These are phyloP conservation scores for Phoma sp. DNA, from an alignment of 2,329 filamentous ascomycete genomes.

Conservation along the genomic window DNA sequence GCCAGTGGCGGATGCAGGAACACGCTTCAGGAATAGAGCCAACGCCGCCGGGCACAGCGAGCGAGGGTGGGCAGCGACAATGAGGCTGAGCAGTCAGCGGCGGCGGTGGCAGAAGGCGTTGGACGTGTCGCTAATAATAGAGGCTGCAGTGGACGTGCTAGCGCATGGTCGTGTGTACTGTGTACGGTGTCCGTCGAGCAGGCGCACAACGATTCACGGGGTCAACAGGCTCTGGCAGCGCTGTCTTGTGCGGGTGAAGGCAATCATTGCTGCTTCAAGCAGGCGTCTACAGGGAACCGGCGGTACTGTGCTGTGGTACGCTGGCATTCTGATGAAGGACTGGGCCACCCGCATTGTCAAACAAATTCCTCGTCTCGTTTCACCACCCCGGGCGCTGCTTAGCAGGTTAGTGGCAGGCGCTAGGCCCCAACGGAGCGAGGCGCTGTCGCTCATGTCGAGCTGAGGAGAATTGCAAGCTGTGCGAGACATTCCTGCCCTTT, in stretches of 20 bases:
- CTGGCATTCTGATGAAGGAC: constrained; percentile 31
- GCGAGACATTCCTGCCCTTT: constrained; percentile 26
- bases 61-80: background rate
- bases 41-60: constrained; percentile 15
- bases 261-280: constrained; percentile 14
- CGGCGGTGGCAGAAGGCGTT: constrained; percentile 24
- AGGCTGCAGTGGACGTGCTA: constrained; percentile 11
- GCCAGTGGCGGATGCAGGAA: constrained; percentile 8
- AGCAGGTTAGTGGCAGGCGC: constrained; percentile 1
- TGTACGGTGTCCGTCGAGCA: background rate
- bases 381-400: constrained; percentile 12
- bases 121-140: constrained; percentile 29
- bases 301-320: constrained; percentile 8
- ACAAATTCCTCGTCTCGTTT: constrained; percentile 21
- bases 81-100: constrained; percentile 37
- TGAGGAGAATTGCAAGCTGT: constrained; percentile 21
- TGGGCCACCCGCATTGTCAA: constrained; percentile 28
- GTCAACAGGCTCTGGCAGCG: constrained; percentile 9
- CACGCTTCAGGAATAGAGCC: constrained; percentile 8
- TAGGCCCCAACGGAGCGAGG: constrained; percentile 10
- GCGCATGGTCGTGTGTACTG: constrained; percentile 11
- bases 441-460: constrained; percentile 20
- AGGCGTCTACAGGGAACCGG: constrained; percentile 5
- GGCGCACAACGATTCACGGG: background rate
- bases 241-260: constrained; percentile 1